Percentiles rank a stretch among this genome's conserved stretches.
phyloP scores from a whole-genome alignment of 345 rosid genomes.

The Eucalyptus paniculata region DNA sequence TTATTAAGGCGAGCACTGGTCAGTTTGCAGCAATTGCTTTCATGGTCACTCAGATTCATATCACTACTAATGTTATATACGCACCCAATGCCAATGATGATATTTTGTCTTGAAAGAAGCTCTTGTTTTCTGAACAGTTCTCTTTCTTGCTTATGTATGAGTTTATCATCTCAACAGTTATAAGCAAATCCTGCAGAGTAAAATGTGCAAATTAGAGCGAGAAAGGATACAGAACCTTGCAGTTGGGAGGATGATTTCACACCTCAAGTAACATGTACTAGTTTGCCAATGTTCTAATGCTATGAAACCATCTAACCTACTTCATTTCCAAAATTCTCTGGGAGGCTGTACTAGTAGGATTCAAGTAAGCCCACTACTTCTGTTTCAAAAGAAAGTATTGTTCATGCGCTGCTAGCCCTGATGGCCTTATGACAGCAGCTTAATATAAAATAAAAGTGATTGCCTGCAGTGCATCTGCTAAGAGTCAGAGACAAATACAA shows the following conservation, averaged over 20 bases:
- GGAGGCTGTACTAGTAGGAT: not conserved
- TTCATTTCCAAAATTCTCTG: not conserved
- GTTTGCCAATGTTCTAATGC: not conserved
- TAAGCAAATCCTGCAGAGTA: conserved; percentile 49
- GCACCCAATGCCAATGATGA: conserved; percentile 52
- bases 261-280: not conserved
- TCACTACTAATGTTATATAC: not conserved
- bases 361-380: not conserved
- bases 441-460: not conserved
- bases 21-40: not conserved
- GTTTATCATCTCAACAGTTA: conserved; percentile 64
- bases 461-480: not conserved
- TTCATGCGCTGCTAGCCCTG: not conserved
- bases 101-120: conserved; percentile 58
- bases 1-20: not conserved
- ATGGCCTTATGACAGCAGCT: not conserved
- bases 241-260: not conserved
- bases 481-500: not conserved
- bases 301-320: not conserved
- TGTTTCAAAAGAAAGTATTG: not conserved
- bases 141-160: conserved; percentile 32
- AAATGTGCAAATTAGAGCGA: not conserved
- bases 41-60: not conserved
- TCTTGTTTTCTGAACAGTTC: conserved; percentile 12
- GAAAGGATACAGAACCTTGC: not conserved